Evolutionary conservation across 345 rosid species (phyloP).

Genomic region (Lepidium africanum): DNA sequence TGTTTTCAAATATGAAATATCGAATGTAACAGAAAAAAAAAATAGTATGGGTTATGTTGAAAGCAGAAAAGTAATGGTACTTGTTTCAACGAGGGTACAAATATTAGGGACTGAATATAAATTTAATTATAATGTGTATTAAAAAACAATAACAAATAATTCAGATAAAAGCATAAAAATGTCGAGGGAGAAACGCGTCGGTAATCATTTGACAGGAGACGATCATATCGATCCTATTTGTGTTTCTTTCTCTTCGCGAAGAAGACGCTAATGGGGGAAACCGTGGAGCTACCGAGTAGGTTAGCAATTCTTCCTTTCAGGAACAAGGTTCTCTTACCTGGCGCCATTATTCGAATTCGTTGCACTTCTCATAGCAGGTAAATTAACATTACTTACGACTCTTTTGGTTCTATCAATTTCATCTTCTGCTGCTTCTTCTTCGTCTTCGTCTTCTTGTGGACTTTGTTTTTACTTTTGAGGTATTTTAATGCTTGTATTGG

Average conservation of each 20-base stretch:
- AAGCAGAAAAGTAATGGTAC: not conserved
- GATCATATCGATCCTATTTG: conserved; percentile 6
- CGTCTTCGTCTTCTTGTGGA: conserved; percentile 2
- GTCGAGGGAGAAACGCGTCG: conserved; percentile 14
- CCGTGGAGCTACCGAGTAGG: conserved; percentile 88
- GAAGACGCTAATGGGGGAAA: conserved; percentile 58
- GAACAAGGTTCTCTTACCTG: conserved; percentile 95
- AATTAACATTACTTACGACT: not conserved
- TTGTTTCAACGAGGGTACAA: not conserved
- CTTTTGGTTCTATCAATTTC: not conserved
- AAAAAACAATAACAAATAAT: not conserved
- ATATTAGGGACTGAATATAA: not conserved
- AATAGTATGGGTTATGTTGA: too few species aligned
- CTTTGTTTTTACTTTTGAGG: not conserved
- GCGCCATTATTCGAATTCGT: conserved; percentile 98
- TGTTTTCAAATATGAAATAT: too few species aligned
- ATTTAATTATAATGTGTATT: not conserved
- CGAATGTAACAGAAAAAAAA: too few species aligned
- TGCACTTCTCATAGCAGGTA: conserved; percentile 97
- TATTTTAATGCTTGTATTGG: not conserved
- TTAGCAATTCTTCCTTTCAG: conserved; percentile 92
- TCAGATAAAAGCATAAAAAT: conserved; percentile 2
- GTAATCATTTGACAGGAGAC: not conserved
- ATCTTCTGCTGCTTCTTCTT: not conserved
- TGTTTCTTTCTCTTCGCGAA: not conserved